A percentile compares a stretch with the other conserved stretches of the same genome.
Conservation (phyloP, 108 stramenopile genomes). For the Skeletonema tropicum region DNA sequence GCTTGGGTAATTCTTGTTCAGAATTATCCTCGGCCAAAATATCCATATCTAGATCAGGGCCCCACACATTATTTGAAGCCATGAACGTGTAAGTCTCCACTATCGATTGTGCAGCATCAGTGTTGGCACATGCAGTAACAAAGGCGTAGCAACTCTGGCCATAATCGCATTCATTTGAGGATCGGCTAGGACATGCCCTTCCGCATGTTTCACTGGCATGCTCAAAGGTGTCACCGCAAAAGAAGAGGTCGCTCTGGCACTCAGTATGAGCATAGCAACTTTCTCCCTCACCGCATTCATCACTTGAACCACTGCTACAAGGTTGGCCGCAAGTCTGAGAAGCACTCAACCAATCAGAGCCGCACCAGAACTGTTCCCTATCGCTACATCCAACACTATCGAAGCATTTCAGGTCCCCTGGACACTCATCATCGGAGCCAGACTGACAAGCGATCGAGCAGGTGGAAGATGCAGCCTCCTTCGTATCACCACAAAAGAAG, state of each 20-base stretch:
- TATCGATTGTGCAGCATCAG: neutral
- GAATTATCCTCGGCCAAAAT: neutral
- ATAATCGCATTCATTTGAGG: slow-evolving; percentile 25
- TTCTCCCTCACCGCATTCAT: slow-evolving; percentile 34
- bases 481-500: slow-evolving; percentile 36
- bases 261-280: slow-evolving; percentile 43
- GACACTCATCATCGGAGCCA: slow-evolving; percentile 37
- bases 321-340: slow-evolving; percentile 30
- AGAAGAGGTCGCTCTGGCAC: slow-evolving; percentile 37
- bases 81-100: neutral
- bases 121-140: slow-evolving; percentile 24
- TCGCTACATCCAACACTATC: slow-evolving; percentile 38
- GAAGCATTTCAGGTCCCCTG: slow-evolving; percentile 37
- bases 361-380: slow-evolving; percentile 41
- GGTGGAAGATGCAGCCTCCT: slow-evolving; percentile 31
- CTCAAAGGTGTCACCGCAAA: slow-evolving; percentile 34
- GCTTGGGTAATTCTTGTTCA: neutral
- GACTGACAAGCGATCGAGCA: slow-evolving; percentile 43
- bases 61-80: slow-evolving; percentile 4
- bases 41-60: neutral
- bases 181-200: slow-evolving; percentile 18
- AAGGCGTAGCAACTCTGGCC: slow-evolving; percentile 42
- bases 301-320: slow-evolving; percentile 36
- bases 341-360: slow-evolving; percentile 33
- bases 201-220: slow-evolving; percentile 34